A percentile compares a stretch with the other conserved stretches of the same genome.
Evolutionary conservation across 176 grass and related monocot genomes (phyloP).

Genomic region (Typha latifolia): DNA sequence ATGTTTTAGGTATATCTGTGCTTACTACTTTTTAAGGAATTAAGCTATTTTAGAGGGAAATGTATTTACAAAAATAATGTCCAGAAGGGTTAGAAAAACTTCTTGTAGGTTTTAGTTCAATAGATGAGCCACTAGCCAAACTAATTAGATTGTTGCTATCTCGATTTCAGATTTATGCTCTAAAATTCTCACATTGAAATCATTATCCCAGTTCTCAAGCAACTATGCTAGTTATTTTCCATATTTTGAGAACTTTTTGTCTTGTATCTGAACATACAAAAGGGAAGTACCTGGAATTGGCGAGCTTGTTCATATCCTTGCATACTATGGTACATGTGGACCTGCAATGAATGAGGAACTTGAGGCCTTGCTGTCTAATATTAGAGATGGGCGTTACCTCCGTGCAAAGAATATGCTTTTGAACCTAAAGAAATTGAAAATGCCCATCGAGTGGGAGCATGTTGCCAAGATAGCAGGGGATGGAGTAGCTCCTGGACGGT

Average conservation of each 20-base stretch:
- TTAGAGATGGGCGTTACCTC: conserved; percentile 64
- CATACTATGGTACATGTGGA: conserved; percentile 91
- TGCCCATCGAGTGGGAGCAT: conserved; percentile 65
- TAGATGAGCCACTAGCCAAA: too few species aligned
- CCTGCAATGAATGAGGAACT: conserved; percentile 57
- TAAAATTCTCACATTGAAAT: too few species aligned
- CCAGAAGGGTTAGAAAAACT: not conserved
- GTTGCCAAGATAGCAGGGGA: conserved; percentile 79
- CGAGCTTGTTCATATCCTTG: conserved; percentile 85
- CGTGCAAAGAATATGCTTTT: conserved; percentile 78
- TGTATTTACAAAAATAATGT: not conserved
- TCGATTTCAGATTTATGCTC: too few species aligned
- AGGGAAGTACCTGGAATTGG: conserved; percentile 48
- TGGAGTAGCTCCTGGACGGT: conserved; percentile 73
- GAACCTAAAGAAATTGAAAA: conserved; percentile 62
- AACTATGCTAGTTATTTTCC: too few species aligned
- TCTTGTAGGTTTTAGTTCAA: not conserved
- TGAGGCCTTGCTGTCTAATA: conserved; percentile 61
- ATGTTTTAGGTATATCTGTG: not conserved
- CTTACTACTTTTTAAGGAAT: not conserved
- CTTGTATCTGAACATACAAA: conserved; percentile 24
- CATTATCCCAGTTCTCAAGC: too few species aligned
- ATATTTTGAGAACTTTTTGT: not conserved
- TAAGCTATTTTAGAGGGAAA: not conserved
- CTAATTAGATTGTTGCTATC: too few species aligned